Evolutionary conservation across 2,329 filamentous ascomycete species (phyloP).

Genomic region (Raffaelea albimanens): DNA sequence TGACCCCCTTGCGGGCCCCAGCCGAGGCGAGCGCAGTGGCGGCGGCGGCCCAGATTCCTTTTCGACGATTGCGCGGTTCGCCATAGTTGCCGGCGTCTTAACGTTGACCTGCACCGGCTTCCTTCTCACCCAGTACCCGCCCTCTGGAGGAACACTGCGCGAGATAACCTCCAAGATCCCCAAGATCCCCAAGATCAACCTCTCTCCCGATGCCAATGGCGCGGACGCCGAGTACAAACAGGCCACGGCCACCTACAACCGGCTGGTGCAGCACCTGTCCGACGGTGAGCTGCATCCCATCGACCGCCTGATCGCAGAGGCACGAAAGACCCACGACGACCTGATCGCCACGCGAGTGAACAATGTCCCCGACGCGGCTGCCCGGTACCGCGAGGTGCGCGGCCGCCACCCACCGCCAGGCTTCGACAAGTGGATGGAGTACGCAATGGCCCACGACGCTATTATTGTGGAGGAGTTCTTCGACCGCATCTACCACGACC

Average conservation of each 20-base stretch:
- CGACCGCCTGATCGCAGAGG: conserved; percentile 31
- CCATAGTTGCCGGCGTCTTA: conserved; percentile 8
- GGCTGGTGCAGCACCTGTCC: neutral
- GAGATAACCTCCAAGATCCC: conserved; percentile 4
- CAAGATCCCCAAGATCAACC: neutral
- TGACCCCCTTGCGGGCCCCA: conserved; percentile 4
- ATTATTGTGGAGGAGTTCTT: conserved; percentile 39
- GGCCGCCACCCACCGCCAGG: conserved; percentile 40
- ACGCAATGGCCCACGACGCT: conserved; percentile 30
- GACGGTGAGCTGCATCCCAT: conserved; percentile 28
- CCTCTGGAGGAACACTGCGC: neutral
- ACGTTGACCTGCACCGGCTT: conserved; percentile 6
- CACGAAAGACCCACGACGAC: conserved; percentile 27
- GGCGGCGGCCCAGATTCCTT: conserved; percentile 4
- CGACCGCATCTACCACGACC: conserved; percentile 44
- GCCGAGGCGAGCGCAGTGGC: neutral
- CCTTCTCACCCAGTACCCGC: conserved; percentile 7
- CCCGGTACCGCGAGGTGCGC: conserved; percentile 32
- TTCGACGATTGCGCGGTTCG: conserved; percentile 10
- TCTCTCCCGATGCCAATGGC: neutral
- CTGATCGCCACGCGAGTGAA: conserved; percentile 30
- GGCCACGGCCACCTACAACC: conserved; percentile 4
- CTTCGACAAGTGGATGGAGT: conserved; percentile 37
- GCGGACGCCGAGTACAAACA: conserved; percentile 4
- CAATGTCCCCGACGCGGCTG: conserved; percentile 34